These are phyloP conservation scores for Gentiana macrophylla DNA, from an alignment of 257 asterid species.

Conservation along the genomic window DNA sequence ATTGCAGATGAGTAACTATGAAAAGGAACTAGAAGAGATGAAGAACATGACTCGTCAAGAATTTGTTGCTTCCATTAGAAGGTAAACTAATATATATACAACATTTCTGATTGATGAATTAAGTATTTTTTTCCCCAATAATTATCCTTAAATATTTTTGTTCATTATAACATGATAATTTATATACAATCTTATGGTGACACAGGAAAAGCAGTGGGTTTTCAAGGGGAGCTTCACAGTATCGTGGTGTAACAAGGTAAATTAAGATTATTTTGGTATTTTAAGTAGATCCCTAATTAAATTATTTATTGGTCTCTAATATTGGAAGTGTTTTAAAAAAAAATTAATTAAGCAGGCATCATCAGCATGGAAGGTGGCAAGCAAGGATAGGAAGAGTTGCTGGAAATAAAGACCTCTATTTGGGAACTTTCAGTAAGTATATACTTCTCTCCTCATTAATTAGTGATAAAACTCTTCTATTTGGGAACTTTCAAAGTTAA, in stretches of 20 bases:
- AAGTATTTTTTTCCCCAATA: too few species aligned
- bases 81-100: conserved; percentile 24
- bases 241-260: conserved; percentile 90
- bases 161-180: not conserved
- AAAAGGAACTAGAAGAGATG: conserved; percentile 90
- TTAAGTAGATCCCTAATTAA: not conserved
- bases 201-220: conserved; percentile 85
- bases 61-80: conserved; percentile 87
- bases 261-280: not conserved
- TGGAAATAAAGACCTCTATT: conserved; percentile 88
- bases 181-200: not conserved
- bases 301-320: not conserved
- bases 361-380: conserved; percentile 97
- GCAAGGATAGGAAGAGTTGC: conserved; percentile 94
- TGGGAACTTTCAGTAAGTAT: conserved; percentile 78
- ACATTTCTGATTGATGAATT: too few species aligned
- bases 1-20: conserved; percentile 71
- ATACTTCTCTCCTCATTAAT: too few species aligned
- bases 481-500: too few species aligned
- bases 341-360: conserved; percentile 50
- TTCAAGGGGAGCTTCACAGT: conserved; percentile 90
- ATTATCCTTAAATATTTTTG: not conserved
- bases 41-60: conserved; percentile 93
- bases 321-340: conserved; percentile 6
- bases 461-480: too few species aligned